Evolutionary conservation across 805 yeast genomes (phyloP), one percentile per base, ranked within the genome.

Genomic region (Scheffersomyces ergatensis): DNA sequence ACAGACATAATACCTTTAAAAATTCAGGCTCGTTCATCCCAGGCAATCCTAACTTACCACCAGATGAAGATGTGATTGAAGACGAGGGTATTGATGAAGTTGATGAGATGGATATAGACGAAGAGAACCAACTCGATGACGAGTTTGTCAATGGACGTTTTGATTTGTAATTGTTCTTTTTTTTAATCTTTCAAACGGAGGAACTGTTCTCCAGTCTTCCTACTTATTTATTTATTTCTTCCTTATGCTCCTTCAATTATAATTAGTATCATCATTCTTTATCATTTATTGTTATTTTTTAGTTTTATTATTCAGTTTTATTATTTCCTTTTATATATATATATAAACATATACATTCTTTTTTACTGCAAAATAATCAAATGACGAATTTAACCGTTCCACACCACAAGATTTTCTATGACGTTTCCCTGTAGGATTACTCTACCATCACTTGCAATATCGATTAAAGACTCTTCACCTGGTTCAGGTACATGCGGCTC

Each of bases 141-240:
- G 90, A 85, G 54, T 87, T 86, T 66, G 93, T 88, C 38, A 88
- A 85, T 59, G 96, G 96, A 18, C 85, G 88, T 50, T 89, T 89
- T 58, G 97, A 89, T 62, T 74, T 89, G 51, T 88, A 57, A 21
- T 7, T 21, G 24, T 6, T 21, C 24, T 21, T 21, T 21, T 21
- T 7, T 21, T 21, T 7, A 7, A 7, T 21, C 6, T 21, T 21
- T 21, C 24, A 7, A 21, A n/a, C n/a, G n/a, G n/a, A n/a, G n/a
- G n/a, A n/a, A n/a, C n/a, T n/a, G n/a, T n/a, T n/a, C n/a, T n/a
- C n/a, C n/a, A n/a, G n/a, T n/a, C 12, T 36, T 25, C 2, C 9
- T 18, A 13, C 20, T 13, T 13, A 17, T 34, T 34, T 11, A n/a
- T 8, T 20, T 5, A 3, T 34, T 34, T 33, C 7, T 19, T 3